Percentiles rank a stretch among this genome's conserved stretches.
Evolutionary conservation across 1,284 basidiomycete species (phyloP).

Genomic region (Cutaneotrichosporon sp.): DNA sequence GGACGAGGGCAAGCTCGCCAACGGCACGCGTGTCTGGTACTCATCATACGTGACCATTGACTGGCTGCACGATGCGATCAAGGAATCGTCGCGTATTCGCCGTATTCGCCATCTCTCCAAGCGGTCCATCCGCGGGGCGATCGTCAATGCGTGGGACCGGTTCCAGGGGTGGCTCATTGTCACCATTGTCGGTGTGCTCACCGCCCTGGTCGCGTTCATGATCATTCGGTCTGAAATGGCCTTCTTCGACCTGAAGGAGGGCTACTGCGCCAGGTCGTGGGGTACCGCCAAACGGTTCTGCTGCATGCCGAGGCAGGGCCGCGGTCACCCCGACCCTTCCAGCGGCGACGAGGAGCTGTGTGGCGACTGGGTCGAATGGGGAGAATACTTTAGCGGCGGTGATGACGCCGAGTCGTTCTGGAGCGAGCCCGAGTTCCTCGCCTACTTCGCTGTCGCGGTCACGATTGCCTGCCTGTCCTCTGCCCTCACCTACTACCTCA

Average conservation of each 20-base stretch:
- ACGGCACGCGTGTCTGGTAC: conserved; percentile 89
- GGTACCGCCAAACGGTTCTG: conserved; percentile 77
- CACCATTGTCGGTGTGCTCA: conserved; percentile 64
- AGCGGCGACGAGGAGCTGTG: conserved; percentile 54
- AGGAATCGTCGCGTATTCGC: conserved; percentile 74
- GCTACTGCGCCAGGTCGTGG: conserved; percentile 70
- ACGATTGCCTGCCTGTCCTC: conserved; percentile 66
- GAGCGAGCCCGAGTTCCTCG: conserved; percentile 57
- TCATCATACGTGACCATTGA: conserved; percentile 59
- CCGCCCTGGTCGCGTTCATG: conserved; percentile 77
- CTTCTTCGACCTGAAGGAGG: conserved; percentile 92
- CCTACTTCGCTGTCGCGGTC: conserved; percentile 74
- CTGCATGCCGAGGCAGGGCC: conserved; percentile 54
- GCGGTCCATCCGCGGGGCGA: conserved; percentile 64
- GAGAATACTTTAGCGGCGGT: conserved; percentile 42
- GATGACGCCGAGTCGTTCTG: conserved; percentile 21
- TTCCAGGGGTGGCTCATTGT: conserved; percentile 87
- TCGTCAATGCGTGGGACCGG: conserved; percentile 71
- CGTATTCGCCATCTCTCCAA: conserved; percentile 58
- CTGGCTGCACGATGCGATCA: conserved; percentile 90
- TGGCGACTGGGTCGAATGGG: conserved; percentile 71
- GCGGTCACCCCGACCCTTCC: conserved; percentile 18
- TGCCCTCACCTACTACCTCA: conserved; percentile 77
- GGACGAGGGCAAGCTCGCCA: conserved; percentile 58
- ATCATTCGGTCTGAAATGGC: conserved; percentile 83